A percentile compares a stretch with the other conserved stretches of the same genome.
Conservation (phyloP, 23 red algal species). For the Gracilaria caudata region DNA sequence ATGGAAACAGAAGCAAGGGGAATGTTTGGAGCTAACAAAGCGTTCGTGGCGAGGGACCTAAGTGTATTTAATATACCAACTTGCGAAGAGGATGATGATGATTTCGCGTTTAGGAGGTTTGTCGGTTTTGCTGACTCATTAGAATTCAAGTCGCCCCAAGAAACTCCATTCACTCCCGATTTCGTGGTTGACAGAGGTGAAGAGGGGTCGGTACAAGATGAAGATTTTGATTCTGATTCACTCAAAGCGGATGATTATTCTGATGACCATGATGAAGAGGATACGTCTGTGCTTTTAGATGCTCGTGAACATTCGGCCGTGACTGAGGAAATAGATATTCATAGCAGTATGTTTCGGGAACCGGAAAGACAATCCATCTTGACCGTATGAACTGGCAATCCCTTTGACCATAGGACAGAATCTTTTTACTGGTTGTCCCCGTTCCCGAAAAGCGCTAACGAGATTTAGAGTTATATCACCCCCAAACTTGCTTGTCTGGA, state of each 20-base stretch:
- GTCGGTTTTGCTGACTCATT: slow-evolving; percentile 53
- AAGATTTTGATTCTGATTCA: slow-evolving; percentile 23
- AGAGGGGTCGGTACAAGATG: background rate
- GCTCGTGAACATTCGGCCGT: background rate
- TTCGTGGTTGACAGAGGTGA: slow-evolving; percentile 22
- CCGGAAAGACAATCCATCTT: background rate
- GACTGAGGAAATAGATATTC: slow-evolving; percentile 17
- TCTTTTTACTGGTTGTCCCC: no score
- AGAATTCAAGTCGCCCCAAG: slow-evolving; percentile 20
- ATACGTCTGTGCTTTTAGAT: background rate
- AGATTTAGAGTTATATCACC: no score
- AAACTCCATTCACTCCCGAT: slow-evolving; percentile 44
- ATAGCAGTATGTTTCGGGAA: background rate
- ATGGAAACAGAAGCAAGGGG: slow-evolving; percentile 56
- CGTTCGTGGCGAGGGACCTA: slow-evolving; percentile 65
- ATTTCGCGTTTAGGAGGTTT: slow-evolving; percentile 52
- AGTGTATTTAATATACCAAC: slow-evolving; percentile 72
- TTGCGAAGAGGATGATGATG: slow-evolving; percentile 45
- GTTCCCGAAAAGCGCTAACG: no score
- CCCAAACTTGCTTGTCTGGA: no score
- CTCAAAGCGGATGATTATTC: slow-evolving; percentile 6
- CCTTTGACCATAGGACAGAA: background rate
- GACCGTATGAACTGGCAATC: background rate
- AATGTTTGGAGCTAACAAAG: slow-evolving; percentile 50
- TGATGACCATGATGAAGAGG: slow-evolving; percentile 20